Evolutionary conservation across 2,329 filamentous ascomycete species (phyloP).

Genomic region (Aspergillus pseudotamarii): DNA sequence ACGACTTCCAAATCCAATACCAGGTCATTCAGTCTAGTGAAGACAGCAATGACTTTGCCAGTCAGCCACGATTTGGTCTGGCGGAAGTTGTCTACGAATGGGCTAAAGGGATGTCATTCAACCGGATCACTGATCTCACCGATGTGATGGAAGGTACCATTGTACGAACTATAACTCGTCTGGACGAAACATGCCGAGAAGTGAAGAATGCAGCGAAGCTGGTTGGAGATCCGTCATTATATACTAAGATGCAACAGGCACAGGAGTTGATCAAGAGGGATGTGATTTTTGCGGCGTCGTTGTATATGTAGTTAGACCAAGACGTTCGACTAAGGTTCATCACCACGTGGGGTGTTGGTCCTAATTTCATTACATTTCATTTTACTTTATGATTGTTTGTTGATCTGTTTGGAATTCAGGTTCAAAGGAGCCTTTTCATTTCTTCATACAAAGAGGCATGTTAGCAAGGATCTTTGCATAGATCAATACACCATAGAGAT

Average conservation of each 20-base stretch:
- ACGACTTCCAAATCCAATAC: slow-evolving; percentile 81
- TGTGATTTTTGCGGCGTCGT: slow-evolving; percentile 83
- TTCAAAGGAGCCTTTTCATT: too few species aligned
- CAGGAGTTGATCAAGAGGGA: slow-evolving; percentile 98
- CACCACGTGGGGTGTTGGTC: slow-evolving; percentile 5
- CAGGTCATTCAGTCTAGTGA: slow-evolving; percentile 91
- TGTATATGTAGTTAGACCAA: slow-evolving; percentile 70
- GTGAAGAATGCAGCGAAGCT: slow-evolving; percentile 96
- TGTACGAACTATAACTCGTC: slow-evolving; percentile 86
- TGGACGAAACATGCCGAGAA: slow-evolving; percentile 95
- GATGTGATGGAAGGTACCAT: slow-evolving; percentile 98
- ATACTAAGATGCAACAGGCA: slow-evolving; percentile 94
- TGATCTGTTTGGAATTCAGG: not conserved
- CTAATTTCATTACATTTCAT: not conserved
- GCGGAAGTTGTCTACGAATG: slow-evolving; percentile 99
- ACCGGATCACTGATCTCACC: slow-evolving; percentile 92
- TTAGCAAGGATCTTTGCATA: not conserved
- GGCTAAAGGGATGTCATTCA: slow-evolving; percentile 97
- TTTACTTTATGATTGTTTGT: not conserved
- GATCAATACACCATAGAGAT: not conserved
- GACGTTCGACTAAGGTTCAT: not conserved
- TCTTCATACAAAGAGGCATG: not conserved
- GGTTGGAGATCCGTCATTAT: slow-evolving; percentile 89
- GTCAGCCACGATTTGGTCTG: slow-evolving; percentile 83
- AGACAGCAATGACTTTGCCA: slow-evolving; percentile 90